Conservation (phyloP, 345 rosid genomes). For the Acer campestre region DNA sequence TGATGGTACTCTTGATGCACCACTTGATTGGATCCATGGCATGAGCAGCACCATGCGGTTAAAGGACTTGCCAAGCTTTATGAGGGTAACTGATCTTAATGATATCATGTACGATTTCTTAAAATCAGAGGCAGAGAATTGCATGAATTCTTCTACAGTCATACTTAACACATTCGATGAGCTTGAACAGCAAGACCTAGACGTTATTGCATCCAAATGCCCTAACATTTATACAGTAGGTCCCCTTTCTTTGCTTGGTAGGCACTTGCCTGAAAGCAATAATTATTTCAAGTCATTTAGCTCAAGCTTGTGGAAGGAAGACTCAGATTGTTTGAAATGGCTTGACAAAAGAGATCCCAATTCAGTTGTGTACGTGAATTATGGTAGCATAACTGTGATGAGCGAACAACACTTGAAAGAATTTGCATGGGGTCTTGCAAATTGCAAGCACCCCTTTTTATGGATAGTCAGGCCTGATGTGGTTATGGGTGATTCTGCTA, state of each 20-base stretch:
- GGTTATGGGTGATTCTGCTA: slow-evolving; percentile 1
- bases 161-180: slow-evolving; percentile 49
- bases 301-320: slow-evolving; percentile 39
- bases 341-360: slow-evolving; percentile 20
- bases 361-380: slow-evolving; percentile 37
- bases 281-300: slow-evolving; percentile 12
- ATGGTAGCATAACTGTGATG: slow-evolving; percentile 36
- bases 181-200: slow-evolving; percentile 33
- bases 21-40: slow-evolving; percentile 46
- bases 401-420: slow-evolving; percentile 12
- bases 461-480: slow-evolving; percentile 18
- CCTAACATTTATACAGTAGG: slow-evolving; percentile 33
- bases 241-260: slow-evolving; percentile 38
- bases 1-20: slow-evolving; percentile 32
- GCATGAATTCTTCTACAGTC: slow-evolving; percentile 33
- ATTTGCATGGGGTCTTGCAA: slow-evolving; percentile 30
- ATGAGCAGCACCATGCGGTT: slow-evolving; percentile 31
- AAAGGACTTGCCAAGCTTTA: slow-evolving; percentile 40
- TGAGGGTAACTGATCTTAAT: slow-evolving; percentile 27
- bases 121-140: slow-evolving; percentile 23
- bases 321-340: slow-evolving; percentile 31
- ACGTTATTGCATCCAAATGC: slow-evolving; percentile 25
- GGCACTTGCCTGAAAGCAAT: slow-evolving; percentile 13
- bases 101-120: slow-evolving; percentile 32
- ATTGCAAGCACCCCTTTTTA: slow-evolving; percentile 18